A percentile compares a stretch with the other conserved stretches of the same genome.
phyloP scores from a whole-genome alignment of 306 rosid genomes.

The Macrotyloma uniflorum region DNA sequence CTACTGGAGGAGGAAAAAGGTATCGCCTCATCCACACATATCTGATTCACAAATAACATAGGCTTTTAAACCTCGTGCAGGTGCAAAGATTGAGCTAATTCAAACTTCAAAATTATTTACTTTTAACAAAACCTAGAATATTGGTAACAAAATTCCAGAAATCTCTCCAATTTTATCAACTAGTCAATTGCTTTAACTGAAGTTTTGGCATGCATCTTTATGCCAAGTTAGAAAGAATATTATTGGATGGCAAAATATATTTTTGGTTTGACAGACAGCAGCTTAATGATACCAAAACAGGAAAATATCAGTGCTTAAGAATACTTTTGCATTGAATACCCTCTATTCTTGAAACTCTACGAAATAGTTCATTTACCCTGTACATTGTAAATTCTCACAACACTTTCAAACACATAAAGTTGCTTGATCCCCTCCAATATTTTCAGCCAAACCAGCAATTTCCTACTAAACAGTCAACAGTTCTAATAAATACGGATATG shows the following conservation, averaged over 20 bases:
- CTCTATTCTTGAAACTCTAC: neutral
- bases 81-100: neutral
- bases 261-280: neutral
- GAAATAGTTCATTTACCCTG: neutral
- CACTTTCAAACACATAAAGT: neutral
- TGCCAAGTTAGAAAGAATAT: neutral
- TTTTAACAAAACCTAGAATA: neutral
- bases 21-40: neutral
- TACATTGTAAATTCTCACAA: neutral
- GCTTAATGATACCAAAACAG: neutral
- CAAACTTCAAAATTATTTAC: neutral
- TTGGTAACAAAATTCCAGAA: neutral
- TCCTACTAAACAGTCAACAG: constrained; percentile 1
- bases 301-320: neutral
- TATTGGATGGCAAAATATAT: neutral
- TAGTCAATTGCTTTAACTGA: neutral
- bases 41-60: neutral
- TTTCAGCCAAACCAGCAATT: constrained; percentile 6
- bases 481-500: neutral
- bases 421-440: neutral
- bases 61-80: neutral
- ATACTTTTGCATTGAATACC: neutral
- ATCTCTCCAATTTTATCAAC: neutral
- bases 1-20: neutral
- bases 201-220: neutral